phyloP scores from a whole-genome alignment of 2,329 filamentous ascomycete genomes.

The Phialocephala subalpina region DNA sequence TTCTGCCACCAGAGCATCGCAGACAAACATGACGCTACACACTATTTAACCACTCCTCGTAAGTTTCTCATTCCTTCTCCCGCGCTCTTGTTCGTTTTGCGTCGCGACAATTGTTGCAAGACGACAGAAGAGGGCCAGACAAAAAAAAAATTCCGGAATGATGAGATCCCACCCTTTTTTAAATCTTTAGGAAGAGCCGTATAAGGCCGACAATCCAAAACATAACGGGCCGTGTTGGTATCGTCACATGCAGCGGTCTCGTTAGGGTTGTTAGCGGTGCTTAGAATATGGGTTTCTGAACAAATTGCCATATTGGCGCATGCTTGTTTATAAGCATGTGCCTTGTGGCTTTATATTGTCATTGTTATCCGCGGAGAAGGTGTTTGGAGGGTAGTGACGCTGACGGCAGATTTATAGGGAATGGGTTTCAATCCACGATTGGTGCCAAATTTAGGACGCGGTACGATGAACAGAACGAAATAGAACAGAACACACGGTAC shows the following conservation, averaged over 20 bases:
- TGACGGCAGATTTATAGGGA: not conserved
- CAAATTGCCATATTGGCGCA: not conserved
- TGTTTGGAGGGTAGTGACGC: not conserved
- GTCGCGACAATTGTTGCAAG: not conserved
- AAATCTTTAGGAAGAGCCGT: conserved; percentile 45
- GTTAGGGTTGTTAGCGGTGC: conserved; percentile 40
- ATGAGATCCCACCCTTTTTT: conserved; percentile 41
- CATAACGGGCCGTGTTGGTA: conserved; percentile 32
- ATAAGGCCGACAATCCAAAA: conserved; percentile 34
- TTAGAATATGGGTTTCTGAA: conserved; percentile 41
- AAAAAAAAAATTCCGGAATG: conserved; percentile 31
- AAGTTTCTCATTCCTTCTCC: not conserved
- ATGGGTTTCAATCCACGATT: not conserved
- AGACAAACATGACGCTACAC: not conserved
- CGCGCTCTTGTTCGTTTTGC: not conserved
- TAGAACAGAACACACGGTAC: not conserved
- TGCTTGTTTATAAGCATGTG: not conserved
- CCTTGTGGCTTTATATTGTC: not conserved
- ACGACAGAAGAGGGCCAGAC: conserved; percentile 1
- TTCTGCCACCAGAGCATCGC: not conserved
- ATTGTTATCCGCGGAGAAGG: not conserved
- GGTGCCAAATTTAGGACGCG: not conserved
- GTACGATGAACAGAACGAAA: not conserved
- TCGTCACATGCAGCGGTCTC: conserved; percentile 41
- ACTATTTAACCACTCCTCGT: not conserved